These are phyloP conservation scores for Skeletonema potamos DNA, from an alignment of 108 stramenopile species.

Conservation along the genomic window DNA sequence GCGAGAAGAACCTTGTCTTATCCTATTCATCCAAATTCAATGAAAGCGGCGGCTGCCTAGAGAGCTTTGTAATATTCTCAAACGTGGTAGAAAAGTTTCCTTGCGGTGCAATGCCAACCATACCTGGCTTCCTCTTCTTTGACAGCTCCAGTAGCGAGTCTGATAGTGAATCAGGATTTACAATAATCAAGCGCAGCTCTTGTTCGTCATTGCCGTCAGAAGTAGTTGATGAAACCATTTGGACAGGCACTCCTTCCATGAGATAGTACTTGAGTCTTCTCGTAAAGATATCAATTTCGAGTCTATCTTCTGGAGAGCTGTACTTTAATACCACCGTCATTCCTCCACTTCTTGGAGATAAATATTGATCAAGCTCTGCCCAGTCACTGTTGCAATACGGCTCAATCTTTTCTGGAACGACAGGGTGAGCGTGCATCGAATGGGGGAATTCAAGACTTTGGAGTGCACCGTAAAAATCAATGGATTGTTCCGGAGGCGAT, in stretches of 20 bases:
- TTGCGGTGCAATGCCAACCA: conserved; percentile 33
- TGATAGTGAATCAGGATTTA: conserved; percentile 1
- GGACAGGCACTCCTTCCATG: conserved; percentile 45
- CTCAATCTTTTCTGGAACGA: conserved; percentile 32
- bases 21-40: conserved; percentile 38
- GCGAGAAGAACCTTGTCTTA: conserved; percentile 35
- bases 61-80: conserved; percentile 33
- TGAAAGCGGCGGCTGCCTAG: conserved; percentile 16
- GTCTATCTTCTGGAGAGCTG: conserved; percentile 31
- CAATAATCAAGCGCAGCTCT: conserved; percentile 29
- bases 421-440: conserved; percentile 46
- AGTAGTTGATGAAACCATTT: conserved; percentile 9
- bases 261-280: conserved; percentile 42
- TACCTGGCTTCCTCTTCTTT: conserved; percentile 29
- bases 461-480: conserved; percentile 50
- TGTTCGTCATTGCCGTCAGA: conserved; percentile 18
- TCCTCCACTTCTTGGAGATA: conserved; percentile 21
- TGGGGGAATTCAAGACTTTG: conserved; percentile 45
- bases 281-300: conserved; percentile 39
- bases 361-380: conserved; percentile 22
- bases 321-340: conserved; percentile 27
- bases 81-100: conserved; percentile 30
- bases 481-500: conserved; percentile 45
- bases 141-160: conserved; percentile 23
- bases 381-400: conserved; percentile 40